Base-by-base conservation (phyloP, 352 stramenopile genomes). In the Globisporangium nodosum region DNA sequence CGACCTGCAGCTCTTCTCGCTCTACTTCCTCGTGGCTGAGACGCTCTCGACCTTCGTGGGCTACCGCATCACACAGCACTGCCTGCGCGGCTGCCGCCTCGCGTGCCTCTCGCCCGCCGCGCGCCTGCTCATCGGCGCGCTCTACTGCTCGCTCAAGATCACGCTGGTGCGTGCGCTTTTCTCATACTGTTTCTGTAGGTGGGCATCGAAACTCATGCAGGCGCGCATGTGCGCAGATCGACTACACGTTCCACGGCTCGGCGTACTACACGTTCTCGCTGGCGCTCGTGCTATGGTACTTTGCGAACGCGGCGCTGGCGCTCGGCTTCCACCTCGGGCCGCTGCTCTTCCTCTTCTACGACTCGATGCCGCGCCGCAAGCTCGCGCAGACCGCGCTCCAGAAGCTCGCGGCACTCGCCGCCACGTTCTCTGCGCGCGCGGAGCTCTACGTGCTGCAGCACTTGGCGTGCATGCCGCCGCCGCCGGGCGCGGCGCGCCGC, bases 61-160 rank as follows among this genome's bases (percentile, higher is more conserved):
- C 67, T 90, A 91, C 56, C 74, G 81, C 58, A 92, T 94, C 65
- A 71, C 78, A 5, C 80, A 90, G 66, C 84, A 94, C 64, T 88
- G 79, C 52, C 66, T 94, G 42, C 76, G 71, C 31, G 81, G 84
- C 62, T 85, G 76, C 60, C 78, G 76, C 21, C 65, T 94, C 45
- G 66, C 61, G 9, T 83, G 88, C 64, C 60, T 94, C 40, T 82
- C 80, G 20, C 76, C 80, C 1, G 68, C 68, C 16, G 69, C 78
- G 56, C 84, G 84, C 42, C 71, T 87, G 60, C 78, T 71, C 65
- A 90, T 94, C 61, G 78, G 78, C 31, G 61, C 88, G 30, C 58
- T 76, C 47, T 94, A 94, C 64, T 88, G 71, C 54, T 79, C 64
- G 67, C 67, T 90, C 58, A 94, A 94, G 69, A 82, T 94, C 58